These are phyloP conservation scores for Dictyostelium firmibasis DNA, from an alignment of 78 protist genomes.

Conservation along the genomic window DNA sequence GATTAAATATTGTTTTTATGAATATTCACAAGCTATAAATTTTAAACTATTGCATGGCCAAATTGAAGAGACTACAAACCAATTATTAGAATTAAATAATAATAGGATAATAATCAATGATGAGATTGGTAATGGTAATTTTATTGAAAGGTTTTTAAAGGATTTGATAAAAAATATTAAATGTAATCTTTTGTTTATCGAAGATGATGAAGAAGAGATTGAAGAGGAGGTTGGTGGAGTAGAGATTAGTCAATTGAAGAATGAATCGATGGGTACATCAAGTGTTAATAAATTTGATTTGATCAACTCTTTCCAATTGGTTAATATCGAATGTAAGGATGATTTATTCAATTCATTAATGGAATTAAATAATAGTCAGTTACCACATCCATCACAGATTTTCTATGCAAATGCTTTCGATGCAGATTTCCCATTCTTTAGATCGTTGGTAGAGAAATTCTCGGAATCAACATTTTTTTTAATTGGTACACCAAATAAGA, in stretches of 20 bases:
- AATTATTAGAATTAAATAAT: background rate
- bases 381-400: conserved; percentile 52
- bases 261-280: background rate
- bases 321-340: background rate
- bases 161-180: background rate
- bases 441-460: background rate
- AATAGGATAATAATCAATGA: background rate
- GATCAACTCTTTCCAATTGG: background rate
- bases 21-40: background rate
- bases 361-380: conserved; percentile 8
- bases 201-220: background rate
- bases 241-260: background rate
- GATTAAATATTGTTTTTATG: conserved; percentile 15
- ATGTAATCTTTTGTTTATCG: background rate
- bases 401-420: conserved; percentile 32
- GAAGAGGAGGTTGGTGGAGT: background rate
- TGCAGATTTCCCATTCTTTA: conserved; percentile 24
- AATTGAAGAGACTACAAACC: background rate
- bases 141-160: background rate
- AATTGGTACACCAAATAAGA: conserved; percentile 37
- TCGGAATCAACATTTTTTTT: conserved; percentile 5
- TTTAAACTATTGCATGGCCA: background rate
- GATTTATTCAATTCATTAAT: background rate
- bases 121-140: background rate
- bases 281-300: background rate